phyloP scores from a whole-genome alignment of 2,329 filamentous ascomycete species.

The Penicillium italicum region DNA sequence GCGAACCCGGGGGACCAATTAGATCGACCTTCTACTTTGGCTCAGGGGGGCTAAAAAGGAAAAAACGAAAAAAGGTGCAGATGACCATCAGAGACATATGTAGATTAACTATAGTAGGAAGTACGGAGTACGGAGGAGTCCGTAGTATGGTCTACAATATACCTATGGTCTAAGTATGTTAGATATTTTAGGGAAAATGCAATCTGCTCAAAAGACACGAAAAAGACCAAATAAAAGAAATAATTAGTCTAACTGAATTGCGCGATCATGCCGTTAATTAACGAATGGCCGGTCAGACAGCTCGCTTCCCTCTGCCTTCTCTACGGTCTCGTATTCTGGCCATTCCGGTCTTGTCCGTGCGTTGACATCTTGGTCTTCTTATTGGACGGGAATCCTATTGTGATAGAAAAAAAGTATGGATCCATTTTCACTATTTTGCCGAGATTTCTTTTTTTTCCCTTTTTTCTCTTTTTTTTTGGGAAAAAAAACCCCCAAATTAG shows the following conservation, averaged over 20 bases:
- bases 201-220: not conserved
- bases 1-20: conserved; percentile 1
- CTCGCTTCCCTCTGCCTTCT: conserved; percentile 23
- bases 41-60: conserved; percentile 1
- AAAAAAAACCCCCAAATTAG: not conserved
- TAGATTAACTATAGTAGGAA: not conserved
- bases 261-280: not conserved
- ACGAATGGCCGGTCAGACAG: conserved; percentile 11
- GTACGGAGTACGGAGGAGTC: not conserved
- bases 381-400: conserved; percentile 18
- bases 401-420: not conserved
- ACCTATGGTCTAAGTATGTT: not conserved
- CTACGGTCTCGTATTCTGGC: conserved; percentile 18
- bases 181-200: not conserved
- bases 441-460: not conserved
- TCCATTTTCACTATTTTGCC: not conserved
- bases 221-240: not conserved
- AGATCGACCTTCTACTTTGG: not conserved
- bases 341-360: conserved; percentile 23
- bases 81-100: conserved; percentile 3
- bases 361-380: not conserved
- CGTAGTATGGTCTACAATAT: not conserved
- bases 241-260: not conserved
- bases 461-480: not conserved
- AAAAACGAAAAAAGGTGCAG: not conserved